Evolutionary conservation across 257 asterid genomes (phyloP), one percentile per base, ranked within the genome.

Genomic region (Solanum pennellii): DNA sequence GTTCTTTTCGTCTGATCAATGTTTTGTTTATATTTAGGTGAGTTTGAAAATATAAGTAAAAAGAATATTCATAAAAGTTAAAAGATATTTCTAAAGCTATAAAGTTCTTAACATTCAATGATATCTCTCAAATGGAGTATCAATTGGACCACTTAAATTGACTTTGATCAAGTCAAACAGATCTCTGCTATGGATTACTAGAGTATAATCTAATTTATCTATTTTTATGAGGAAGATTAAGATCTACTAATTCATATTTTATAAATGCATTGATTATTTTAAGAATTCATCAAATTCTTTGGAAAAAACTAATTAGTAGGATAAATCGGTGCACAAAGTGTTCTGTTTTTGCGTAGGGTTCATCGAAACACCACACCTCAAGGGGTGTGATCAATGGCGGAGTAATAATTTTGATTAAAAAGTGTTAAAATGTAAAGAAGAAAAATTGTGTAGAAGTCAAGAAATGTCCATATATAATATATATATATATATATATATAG

Each of bases 281-380:
- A 14, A 31, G 2, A 71, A 31, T 14, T 68, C 4, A 71, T 16
- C 8, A 16, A 31, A 71, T 16, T 14, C 44, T 6, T 68, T 23
- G 10, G 62, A 66, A 68, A 68, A 16, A 56, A 56, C 5, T 20
- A 1, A 52, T 52, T 0, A 52, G 10, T 52, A 2, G 23, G n/a
- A 2, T 0, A 52, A 6, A 2, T 16, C 0, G 10, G 0, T 52
- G 0, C 10, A 52, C n/a, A 52, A 52, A 52, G 23, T 52, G 16
- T 52, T 0, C 2, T 2, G 1, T 52, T 52, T 52, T 52, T 18
- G 1, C 16, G 4, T 52, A 52, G 62, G n/a, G n/a, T 52, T 62
- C 14, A 62, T 0, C 16, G 0, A 56, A 56, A 2, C 12, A 5
- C 2, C 25, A 5, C 65, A 56, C 5, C 5, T 56, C 25, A 56